These are phyloP conservation scores for Mycena pura DNA, from an alignment of 768 basidiomycete genomes.

Conservation along the genomic window DNA sequence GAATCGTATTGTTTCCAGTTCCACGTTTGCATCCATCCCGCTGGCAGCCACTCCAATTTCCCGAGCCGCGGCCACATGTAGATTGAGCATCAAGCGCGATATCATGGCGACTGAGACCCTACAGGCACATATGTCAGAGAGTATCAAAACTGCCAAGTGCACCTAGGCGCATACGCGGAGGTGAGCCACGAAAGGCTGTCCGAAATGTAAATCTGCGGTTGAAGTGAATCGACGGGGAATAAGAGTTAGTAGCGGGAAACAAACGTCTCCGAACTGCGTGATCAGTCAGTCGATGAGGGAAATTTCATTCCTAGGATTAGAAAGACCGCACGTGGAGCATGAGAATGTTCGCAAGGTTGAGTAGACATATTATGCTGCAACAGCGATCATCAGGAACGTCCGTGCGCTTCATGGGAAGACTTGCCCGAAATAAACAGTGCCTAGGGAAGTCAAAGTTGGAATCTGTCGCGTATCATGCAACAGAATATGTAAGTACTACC, in stretches of 20 bases:
- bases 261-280: background rate
- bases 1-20: background rate
- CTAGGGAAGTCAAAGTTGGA: background rate
- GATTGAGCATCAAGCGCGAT: background rate
- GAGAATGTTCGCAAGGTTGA: background rate
- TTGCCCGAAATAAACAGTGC: background rate
- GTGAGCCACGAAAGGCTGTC: slow-evolving; percentile 4
- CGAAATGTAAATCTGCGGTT: background rate
- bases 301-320: background rate
- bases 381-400: background rate
- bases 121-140: background rate
- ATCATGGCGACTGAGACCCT: slow-evolving; percentile 5
- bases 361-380: background rate
- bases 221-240: background rate
- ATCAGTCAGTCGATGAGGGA: background rate
- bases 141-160: background rate
- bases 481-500: background rate
- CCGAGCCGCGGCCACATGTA: background rate
- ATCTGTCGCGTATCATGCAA: too few relatives aligned
- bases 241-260: background rate
- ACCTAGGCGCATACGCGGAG: background rate
- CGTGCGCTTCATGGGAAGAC: background rate
- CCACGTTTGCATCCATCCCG: background rate
- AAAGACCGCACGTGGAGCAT: slow-evolving; percentile 1
- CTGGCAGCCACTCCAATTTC: background rate